Evolutionary conservation across 148 eudicot species (phyloP), one percentile per base, ranked within the genome.

Genomic region (Rhododendron ovatum): DNA sequence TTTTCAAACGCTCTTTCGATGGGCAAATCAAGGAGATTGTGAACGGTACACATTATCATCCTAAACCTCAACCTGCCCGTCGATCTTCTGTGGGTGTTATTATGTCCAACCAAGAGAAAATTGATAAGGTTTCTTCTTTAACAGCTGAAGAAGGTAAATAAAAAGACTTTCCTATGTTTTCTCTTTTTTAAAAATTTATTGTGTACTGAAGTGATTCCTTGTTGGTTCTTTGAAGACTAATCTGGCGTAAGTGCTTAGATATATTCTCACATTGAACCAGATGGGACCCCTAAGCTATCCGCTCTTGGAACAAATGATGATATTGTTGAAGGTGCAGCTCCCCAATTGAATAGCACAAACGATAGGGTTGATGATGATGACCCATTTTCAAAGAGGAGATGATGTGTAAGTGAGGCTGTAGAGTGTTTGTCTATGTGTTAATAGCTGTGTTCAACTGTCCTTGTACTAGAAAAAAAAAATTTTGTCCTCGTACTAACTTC

Each of bases 21-120:
- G 99, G 99, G 69, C 94, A 94, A 82, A 97, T 95, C 84, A 90
- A 93, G 61, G 98, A 97, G 90, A 97, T 95, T 63, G 93, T 95
- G 84, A 97, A 95, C 88, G 99, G 99, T 41, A 90, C 92, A 65
- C 99, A 97, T 88, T 98, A 95, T 91, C 99, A 97, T 87, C 98
- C 98, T 17, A 97, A 95, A 88, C 98, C 99, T 89, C 98, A 93
- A 90, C 94, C 95, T 87, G 89, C 92, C 86, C 96, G 98, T 33
- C 94, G 98, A 82, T 90, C 89, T 83, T 87, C 93, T 90, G 92
- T 93, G 82, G 96, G 96, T 67, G 91, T 95, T 86, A 93, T 93
- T 92, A 76, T 93, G 91, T 91, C 98, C 87, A 88, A 91, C 80
- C 96, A 94, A 86, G 99, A 95, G 61, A 92, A 90, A 83, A 86